A percentile compares a stretch with the other conserved stretches of the same genome.
Evolutionary conservation across 2,329 filamentous ascomycete species (phyloP).

Genomic region (Neofusicoccum kwambonambiense): DNA sequence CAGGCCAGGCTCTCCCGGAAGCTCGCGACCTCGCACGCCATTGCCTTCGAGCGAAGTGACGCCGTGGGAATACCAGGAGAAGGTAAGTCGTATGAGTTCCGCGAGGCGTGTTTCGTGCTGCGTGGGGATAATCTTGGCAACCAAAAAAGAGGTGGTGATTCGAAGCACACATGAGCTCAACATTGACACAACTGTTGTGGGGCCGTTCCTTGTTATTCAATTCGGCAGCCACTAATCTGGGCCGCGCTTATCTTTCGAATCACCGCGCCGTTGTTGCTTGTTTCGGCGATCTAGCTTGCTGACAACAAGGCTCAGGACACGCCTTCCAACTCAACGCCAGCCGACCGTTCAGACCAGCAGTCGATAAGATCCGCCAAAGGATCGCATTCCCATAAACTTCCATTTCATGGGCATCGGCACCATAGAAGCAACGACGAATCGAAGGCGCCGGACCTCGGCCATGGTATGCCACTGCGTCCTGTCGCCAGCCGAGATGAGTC

Average conservation of each 20-base stretch:
- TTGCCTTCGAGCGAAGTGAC: slow-evolving; percentile 89
- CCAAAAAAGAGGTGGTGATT: background rate
- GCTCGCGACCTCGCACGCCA: slow-evolving; percentile 79
- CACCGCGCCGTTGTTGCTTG: background rate
- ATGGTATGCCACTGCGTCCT: slow-evolving; percentile 61
- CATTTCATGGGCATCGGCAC: slow-evolving; percentile 67
- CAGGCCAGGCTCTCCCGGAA: slow-evolving; percentile 67
- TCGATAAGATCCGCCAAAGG: slow-evolving; percentile 55
- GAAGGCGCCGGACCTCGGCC: slow-evolving; percentile 37
- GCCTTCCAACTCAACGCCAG: slow-evolving; percentile 18
- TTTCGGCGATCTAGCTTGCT: slow-evolving; percentile 3
- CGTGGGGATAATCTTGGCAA: background rate
- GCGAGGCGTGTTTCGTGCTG: background rate
- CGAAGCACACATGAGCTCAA: background rate
- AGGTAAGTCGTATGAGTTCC: slow-evolving; percentile 50
- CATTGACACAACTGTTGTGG: background rate
- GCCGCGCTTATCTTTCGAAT: background rate
- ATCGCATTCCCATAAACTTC: slow-evolving; percentile 55
- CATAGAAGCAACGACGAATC: slow-evolving; percentile 64
- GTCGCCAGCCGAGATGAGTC: slow-evolving; percentile 75
- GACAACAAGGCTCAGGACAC: slow-evolving; percentile 13
- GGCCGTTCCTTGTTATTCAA: background rate
- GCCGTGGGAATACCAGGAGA: slow-evolving; percentile 93
- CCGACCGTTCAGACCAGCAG: slow-evolving; percentile 28
- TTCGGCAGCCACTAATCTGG: slow-evolving; percentile 8